Evolutionary conservation across 352 stramenopile genomes (phyloP).

Genomic region (Elongisporangium undulatum): DNA sequence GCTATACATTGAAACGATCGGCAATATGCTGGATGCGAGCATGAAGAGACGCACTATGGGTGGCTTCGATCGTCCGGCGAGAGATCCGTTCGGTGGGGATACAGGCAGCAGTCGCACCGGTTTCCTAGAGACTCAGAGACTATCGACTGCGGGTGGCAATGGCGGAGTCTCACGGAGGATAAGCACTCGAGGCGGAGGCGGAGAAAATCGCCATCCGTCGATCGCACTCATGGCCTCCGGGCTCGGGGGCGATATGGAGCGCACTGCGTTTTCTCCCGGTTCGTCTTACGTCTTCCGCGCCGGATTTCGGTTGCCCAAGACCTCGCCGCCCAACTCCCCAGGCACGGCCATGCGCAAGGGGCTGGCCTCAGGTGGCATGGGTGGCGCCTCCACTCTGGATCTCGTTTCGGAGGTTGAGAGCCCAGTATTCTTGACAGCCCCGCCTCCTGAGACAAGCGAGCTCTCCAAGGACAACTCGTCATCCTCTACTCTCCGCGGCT

Average conservation of each 20-base stretch:
- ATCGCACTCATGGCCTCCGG: conserved; percentile 24
- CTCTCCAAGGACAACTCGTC: conserved; percentile 16
- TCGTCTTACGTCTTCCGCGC: conserved; percentile 43
- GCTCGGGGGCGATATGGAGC: conserved; percentile 23
- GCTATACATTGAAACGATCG: conserved; percentile 75
- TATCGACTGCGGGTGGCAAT: conserved; percentile 12
- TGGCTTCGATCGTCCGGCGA: conserved; percentile 7
- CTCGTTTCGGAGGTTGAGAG: neutral
- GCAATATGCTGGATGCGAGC: conserved; percentile 71
- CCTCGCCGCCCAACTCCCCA: conserved; percentile 22
- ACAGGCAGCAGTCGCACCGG: conserved; percentile 7
- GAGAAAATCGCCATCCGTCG: conserved; percentile 12
- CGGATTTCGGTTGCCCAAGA: conserved; percentile 52
- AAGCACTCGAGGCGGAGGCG: conserved; percentile 3
- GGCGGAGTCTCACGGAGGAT: conserved; percentile 14
- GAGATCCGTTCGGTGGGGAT: conserved; percentile 9
- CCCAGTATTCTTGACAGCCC: neutral
- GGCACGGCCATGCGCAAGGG: conserved; percentile 3
- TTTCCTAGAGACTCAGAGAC: conserved; percentile 47
- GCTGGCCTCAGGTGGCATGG: neutral
- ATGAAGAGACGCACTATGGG: conserved; percentile 67
- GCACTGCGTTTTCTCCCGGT: conserved; percentile 32
- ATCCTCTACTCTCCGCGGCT: conserved; percentile 27
- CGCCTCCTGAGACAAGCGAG: conserved; percentile 9
- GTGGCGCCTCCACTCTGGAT: neutral